Conservation (phyloP, 805 yeast genomes). For the Candida krabiensis region DNA sequence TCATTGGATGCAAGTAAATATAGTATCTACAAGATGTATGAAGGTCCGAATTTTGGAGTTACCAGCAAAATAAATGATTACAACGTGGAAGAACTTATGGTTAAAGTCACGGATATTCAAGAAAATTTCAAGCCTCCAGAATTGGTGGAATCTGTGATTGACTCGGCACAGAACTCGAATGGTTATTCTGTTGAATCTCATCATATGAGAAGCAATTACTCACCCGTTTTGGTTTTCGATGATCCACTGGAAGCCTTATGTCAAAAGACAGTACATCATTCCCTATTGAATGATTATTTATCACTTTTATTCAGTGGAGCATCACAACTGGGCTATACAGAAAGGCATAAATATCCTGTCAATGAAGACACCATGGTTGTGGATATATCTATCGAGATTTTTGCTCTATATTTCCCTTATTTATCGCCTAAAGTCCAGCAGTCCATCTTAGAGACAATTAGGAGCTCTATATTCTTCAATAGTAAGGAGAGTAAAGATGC, state of each 20-base stretch:
- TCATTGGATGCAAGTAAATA: conserved; percentile 20
- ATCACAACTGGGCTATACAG: conserved; percentile 34
- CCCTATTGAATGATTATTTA: conserved; percentile 43
- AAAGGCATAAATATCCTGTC: conserved; percentile 38
- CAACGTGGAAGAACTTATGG: conserved; percentile 32
- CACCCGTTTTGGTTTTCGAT: conserved; percentile 34
- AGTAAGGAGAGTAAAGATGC: conserved; percentile 26
- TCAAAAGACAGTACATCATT: conserved; percentile 38
- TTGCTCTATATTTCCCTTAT: conserved; percentile 66
- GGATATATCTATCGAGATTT: conserved; percentile 78
- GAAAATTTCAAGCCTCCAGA: conserved; percentile 3
- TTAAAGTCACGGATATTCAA: conserved; percentile 22
- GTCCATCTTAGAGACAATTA: conserved; percentile 79
- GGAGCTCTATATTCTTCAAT: conserved; percentile 50
- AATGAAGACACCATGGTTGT: conserved; percentile 53
- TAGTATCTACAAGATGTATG: conserved; percentile 36
- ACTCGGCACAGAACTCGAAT: conserved; percentile 22
- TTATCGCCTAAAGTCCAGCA: conserved; percentile 79
- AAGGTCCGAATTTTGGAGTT: conserved; percentile 41
- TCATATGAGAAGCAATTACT: conserved; percentile 27
- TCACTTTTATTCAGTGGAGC: conserved; percentile 30
- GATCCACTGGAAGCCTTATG: conserved; percentile 33
- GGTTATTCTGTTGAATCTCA: conserved; percentile 33
- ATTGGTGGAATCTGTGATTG: conserved; percentile 26
- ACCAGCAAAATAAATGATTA: conserved; percentile 40